Evolutionary conservation across 2,329 filamentous ascomycete genomes (phyloP).

Genomic region (Xylariomycetidae sp.): DNA sequence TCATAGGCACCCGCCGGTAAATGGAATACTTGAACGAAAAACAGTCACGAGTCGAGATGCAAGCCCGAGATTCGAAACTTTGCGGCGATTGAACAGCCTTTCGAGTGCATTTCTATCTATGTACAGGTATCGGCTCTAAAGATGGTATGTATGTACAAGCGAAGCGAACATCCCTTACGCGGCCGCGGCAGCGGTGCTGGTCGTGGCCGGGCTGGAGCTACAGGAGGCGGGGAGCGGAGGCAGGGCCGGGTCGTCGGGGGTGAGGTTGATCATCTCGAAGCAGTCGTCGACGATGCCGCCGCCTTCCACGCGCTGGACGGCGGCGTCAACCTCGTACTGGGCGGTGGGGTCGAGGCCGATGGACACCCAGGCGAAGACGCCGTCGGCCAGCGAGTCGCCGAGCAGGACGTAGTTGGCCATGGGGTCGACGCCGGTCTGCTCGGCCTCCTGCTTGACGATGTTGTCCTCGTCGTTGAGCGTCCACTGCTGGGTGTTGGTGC

Average conservation of each 20-base stretch:
- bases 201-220: background rate
- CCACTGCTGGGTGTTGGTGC: conserved; percentile 29
- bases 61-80: no score
- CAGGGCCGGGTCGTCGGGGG: conserved; percentile 1
- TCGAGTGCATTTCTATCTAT: no score
- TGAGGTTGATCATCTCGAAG: conserved; percentile 7
- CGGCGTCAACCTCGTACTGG: conserved; percentile 13
- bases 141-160: no score
- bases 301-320: conserved; percentile 14
- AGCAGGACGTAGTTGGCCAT: conserved; percentile 47
- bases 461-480: conserved; percentile 42
- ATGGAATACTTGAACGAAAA: no score
- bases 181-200: background rate
- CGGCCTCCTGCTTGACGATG: conserved; percentile 38
- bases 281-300: conserved; percentile 15
- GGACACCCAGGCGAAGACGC: conserved; percentile 41
- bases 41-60: no score
- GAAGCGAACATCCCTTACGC: no score
- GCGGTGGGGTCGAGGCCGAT: conserved; percentile 33
- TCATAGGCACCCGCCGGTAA: no score
- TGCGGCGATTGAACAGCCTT: no score
- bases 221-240: conserved; percentile 1
- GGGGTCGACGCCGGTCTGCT: conserved; percentile 23
- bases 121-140: no score
- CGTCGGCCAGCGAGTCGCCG: conserved; percentile 38